phyloP scores from a whole-genome alignment of 495 filamentous ascomycete genomes.

The Neurospora hispaniola region DNA sequence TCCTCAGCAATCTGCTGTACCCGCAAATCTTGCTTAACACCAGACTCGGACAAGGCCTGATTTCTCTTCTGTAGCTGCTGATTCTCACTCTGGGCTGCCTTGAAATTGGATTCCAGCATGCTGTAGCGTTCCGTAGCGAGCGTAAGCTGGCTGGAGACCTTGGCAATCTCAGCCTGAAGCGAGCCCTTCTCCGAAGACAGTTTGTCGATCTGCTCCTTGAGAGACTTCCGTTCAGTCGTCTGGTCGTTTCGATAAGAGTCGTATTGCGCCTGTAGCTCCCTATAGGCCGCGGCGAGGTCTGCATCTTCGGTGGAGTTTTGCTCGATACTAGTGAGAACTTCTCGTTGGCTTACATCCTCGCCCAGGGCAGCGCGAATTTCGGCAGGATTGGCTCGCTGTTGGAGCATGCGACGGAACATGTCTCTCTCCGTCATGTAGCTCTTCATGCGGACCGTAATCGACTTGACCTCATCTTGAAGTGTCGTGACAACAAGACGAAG shows the following conservation, averaged over 20 bases:
- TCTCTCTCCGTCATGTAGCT: conserved; percentile 92
- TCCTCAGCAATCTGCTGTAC: conserved; percentile 92
- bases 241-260: conserved; percentile 84
- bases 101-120: conserved; percentile 82
- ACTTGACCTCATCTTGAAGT: conserved; percentile 60
- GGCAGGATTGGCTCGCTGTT: conserved; percentile 48
- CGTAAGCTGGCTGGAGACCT: conserved; percentile 67
- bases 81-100: conserved; percentile 73
- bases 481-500: conserved; percentile 53
- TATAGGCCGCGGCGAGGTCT: conserved; percentile 42
- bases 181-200: conserved; percentile 71
- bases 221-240: conserved; percentile 59
- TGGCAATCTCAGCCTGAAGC: conserved; percentile 67
- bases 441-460: conserved; percentile 67
- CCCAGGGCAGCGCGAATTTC: conserved; percentile 58
- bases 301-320: conserved; percentile 28
- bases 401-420: conserved; percentile 90
- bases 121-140: conserved; percentile 74
- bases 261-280: conserved; percentile 80
- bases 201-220: conserved; percentile 79
- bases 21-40: conserved; percentile 78
- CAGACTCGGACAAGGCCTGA: conserved; percentile 62
- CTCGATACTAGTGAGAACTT: conserved; percentile 42
- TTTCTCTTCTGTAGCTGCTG: conserved; percentile 70
- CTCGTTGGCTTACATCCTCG: conserved; percentile 33